A percentile compares a stretch with the other conserved stretches of the same genome.
Evolutionary conservation across 2,329 filamentous ascomycete genomes (phyloP).

Genomic region (Aspergillus sp.): DNA sequence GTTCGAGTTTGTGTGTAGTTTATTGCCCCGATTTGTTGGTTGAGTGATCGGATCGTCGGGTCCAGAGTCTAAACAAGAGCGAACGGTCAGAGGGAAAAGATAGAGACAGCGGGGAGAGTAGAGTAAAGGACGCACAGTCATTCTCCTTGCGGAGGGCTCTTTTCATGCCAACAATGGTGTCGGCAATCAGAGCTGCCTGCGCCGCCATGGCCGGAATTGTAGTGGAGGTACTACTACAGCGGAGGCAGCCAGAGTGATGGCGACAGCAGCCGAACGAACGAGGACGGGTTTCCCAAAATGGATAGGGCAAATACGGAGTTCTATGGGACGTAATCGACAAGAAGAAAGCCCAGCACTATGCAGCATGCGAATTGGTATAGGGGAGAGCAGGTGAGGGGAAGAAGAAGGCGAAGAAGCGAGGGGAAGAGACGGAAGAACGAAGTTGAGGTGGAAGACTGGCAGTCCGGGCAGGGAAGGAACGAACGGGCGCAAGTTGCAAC

Average conservation of each 20-base stretch:
- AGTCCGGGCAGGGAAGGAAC: neutral
- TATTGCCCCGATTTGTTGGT: slow-evolving; percentile 63
- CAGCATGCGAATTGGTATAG: neutral
- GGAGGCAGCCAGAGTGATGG: slow-evolving; percentile 2
- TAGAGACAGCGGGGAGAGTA: neutral
- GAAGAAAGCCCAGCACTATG: neutral
- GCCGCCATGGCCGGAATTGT: slow-evolving; percentile 41
- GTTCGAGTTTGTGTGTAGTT: slow-evolving; percentile 60
- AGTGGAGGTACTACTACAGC: neutral
- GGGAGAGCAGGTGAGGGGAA: neutral
- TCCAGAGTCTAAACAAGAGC: slow-evolving; percentile 33
- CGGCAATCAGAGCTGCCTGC: slow-evolving; percentile 50
- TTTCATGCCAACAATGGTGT: slow-evolving; percentile 59
- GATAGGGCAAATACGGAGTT: neutral
- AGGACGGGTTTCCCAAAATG: neutral
- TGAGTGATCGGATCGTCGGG: slow-evolving; percentile 57
- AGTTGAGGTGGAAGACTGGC: neutral
- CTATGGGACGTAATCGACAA: neutral
- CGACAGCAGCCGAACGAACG: slow-evolving; percentile 8
- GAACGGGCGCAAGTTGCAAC: slow-evolving; percentile 15
- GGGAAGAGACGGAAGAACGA: neutral
- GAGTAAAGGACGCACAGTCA: slow-evolving; percentile 40
- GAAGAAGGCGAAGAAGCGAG: slow-evolving; percentile 1
- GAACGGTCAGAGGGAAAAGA: slow-evolving; percentile 16
- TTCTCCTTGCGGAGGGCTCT: slow-evolving; percentile 51